These are phyloP conservation scores for Musa troglodytarum DNA, from an alignment of 176 grass and related monocot species.

Conservation along the genomic window DNA sequence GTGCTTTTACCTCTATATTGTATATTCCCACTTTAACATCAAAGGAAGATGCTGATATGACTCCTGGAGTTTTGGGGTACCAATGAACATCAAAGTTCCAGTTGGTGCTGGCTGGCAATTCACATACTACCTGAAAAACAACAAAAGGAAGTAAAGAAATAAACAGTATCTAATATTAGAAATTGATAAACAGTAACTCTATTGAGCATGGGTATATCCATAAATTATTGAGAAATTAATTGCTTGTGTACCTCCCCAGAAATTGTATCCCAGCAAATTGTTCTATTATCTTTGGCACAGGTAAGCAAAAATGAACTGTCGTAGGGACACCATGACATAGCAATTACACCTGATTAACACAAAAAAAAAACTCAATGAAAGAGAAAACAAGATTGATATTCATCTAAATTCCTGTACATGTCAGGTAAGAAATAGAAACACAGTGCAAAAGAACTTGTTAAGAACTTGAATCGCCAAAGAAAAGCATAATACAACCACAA, in stretches of 20 bases:
- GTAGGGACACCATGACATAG: constrained; percentile 99
- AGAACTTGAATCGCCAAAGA: too few species aligned
- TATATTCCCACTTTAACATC: constrained; percentile 92
- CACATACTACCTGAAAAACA: constrained; percentile 61
- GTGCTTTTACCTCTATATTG: constrained; percentile 66
- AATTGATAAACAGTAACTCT: neutral
- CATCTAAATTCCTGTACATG: neutral
- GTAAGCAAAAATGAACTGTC: constrained; percentile 98
- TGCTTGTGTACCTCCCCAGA: constrained; percentile 68
- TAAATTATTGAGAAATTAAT: neutral
- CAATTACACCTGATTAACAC: constrained; percentile 68
- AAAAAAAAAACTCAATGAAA: constrained; percentile 8
- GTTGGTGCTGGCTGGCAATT: constrained; percentile 81
- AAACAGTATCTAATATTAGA: constrained; percentile 3
- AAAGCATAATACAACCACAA: too few species aligned
- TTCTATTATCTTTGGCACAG: constrained; percentile 98
- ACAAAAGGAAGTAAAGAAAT: neutral
- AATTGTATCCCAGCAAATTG: constrained; percentile 97
- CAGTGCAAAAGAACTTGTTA: too few species aligned
- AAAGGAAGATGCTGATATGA: constrained; percentile 91
- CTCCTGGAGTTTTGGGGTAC: constrained; percentile 89
- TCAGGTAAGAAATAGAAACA: neutral
- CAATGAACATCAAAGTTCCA: constrained; percentile 95
- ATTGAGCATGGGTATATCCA: neutral
- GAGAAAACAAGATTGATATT: constrained; percentile 9